Base-by-base conservation (phyloP, 73 alveolate species). In the Paramecium pentaurelia region DNA sequence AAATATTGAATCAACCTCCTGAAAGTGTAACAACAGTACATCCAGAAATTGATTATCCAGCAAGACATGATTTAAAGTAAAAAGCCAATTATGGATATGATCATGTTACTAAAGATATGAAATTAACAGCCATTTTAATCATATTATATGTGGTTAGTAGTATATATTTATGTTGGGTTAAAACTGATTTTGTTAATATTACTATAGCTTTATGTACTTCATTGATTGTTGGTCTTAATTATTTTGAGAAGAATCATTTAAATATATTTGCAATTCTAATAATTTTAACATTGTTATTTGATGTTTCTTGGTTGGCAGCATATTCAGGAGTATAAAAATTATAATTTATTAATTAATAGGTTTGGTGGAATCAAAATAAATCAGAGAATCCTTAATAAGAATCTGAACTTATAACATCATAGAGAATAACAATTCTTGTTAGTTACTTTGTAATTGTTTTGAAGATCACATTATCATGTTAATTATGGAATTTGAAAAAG, bases 51-150 rank as follows among this genome's bases (percentile, higher is more conserved):
- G 60, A 75, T n/a, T 75, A 75, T 75, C 88, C 88, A 36, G 88
- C 88, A 37, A 75, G 47, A 75, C 22, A 36, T 36, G 88, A 75
- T 75, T 22, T 75, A 1, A 75, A 75, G 37, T 36, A 36, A 38
- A 75, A 75, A 16, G 88, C 88, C 3, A 75, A 75, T 75, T 75
- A 75, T 75, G 88, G 88, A 11, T 75, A 75, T 42, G 88, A 75
- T 75, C 68, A 75, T 38, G 38, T 42, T 4, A 75, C 58, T 36
- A 75, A 75, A n/a, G 58, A 75, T 36, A 75, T 75, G 88, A 36
- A 38, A 75, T n/a, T 75, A 22, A 38, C 60, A 75, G 60, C 60
- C 2, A 12, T 75, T 34, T 38, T 75, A 18, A 38, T 42, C 6
- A 0, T 75, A 36, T 38, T 75, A 4, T 75, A 36, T 42, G 1